Evolutionary conservation across 495 filamentous ascomycete genomes (phyloP).

Genomic region (Pseudomonodictys pantanalensis): DNA sequence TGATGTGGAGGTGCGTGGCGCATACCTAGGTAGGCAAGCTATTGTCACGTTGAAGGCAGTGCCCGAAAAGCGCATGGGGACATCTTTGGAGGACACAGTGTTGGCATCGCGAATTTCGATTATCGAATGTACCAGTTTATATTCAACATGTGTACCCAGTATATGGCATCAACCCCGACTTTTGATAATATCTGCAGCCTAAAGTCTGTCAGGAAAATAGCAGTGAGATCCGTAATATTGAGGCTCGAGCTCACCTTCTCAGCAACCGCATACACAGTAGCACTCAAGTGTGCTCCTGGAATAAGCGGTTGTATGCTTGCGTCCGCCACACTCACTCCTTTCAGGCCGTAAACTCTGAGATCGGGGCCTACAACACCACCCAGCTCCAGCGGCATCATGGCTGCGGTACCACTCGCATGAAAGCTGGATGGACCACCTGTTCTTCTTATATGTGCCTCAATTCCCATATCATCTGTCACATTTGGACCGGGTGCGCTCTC

Average conservation of each 20-base stretch:
- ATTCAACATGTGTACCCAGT: too few relatives aligned
- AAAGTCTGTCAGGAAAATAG: neutral
- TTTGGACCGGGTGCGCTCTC: neutral
- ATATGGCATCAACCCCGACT: neutral
- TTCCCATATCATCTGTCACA: neutral
- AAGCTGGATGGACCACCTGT: neutral
- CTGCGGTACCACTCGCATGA: constrained; percentile 4
- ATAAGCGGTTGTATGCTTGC: constrained; percentile 30
- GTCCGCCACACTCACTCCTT: constrained; percentile 30
- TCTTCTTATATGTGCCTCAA: neutral
- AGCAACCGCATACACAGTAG: constrained; percentile 30
- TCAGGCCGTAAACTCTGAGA: constrained; percentile 19
- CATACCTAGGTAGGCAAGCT: too few relatives aligned
- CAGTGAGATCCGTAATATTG: neutral
- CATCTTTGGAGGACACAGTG: too few relatives aligned
- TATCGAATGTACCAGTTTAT: too few relatives aligned
- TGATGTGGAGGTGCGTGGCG: too few relatives aligned
- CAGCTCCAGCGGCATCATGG: constrained; percentile 17
- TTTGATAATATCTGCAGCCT: neutral
- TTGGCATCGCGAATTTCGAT: too few relatives aligned
- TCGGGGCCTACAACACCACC: constrained; percentile 11
- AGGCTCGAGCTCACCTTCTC: constrained; percentile 12
- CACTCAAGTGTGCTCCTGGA: constrained; percentile 10
- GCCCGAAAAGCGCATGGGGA: too few relatives aligned
- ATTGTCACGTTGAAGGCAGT: too few relatives aligned